Evolutionary conservation across 2,329 filamentous ascomycete species (phyloP).

Genomic region (Calonectria hawksworthii): DNA sequence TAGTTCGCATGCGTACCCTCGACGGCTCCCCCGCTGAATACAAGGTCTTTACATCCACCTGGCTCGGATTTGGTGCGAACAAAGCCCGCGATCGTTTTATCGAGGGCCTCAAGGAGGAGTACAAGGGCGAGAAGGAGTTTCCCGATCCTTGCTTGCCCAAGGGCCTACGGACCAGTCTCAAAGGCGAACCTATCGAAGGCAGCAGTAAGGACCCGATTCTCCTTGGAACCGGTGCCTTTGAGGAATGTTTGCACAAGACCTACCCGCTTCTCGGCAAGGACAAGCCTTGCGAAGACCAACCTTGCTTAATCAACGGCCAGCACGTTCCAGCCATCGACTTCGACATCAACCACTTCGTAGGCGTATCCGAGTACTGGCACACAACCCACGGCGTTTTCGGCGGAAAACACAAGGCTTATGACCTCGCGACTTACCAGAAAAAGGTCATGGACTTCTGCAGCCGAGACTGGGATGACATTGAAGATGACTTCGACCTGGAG

Average conservation of each 20-base stretch:
- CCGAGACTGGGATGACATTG: slow-evolving; percentile 84
- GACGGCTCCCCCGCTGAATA: slow-evolving; percentile 85
- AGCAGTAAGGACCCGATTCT: slow-evolving; percentile 66
- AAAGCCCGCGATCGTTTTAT: slow-evolving; percentile 90
- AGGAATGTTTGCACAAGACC: slow-evolving; percentile 85
- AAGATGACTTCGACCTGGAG: slow-evolving; percentile 74
- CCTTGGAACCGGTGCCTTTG: slow-evolving; percentile 87
- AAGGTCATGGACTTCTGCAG: slow-evolving; percentile 89
- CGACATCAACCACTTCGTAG: slow-evolving; percentile 96
- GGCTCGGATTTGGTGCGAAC: slow-evolving; percentile 97
- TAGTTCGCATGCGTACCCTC: slow-evolving; percentile 86
- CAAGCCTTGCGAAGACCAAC: slow-evolving; percentile 82
- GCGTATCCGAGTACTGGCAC: slow-evolving; percentile 99
- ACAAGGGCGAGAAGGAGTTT: slow-evolving; percentile 73
- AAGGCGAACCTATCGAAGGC: slow-evolving; percentile 70
- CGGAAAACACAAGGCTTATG: slow-evolving; percentile 85
- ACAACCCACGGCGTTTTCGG: slow-evolving; percentile 96
- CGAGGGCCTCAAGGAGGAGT: slow-evolving; percentile 78
- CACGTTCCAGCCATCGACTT: slow-evolving; percentile 98
- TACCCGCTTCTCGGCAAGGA: slow-evolving; percentile 93
- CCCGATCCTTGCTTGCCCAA: slow-evolving; percentile 92
- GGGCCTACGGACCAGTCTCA: slow-evolving; percentile 79
- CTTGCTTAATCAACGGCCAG: slow-evolving; percentile 90
- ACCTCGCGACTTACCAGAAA: slow-evolving; percentile 89
- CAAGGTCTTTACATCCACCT: slow-evolving; percentile 93